These are phyloP conservation scores for Penicillium riverlandense DNA, from an alignment of 495 filamentous ascomycete species.

Conservation along the genomic window DNA sequence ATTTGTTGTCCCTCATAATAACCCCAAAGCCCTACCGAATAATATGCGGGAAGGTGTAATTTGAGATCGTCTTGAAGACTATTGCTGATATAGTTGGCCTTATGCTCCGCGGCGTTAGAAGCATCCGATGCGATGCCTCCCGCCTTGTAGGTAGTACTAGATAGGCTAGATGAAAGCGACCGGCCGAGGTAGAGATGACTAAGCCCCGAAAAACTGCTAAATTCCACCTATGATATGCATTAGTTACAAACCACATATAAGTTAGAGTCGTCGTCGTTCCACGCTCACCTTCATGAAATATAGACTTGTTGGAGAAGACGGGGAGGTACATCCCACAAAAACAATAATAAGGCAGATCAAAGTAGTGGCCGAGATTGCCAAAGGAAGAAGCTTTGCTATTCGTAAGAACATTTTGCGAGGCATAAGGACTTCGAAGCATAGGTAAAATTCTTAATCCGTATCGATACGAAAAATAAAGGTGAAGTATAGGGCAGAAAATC, in stretches of 20 bases:
- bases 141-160: background rate
- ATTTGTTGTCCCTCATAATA: slow-evolving; percentile 1
- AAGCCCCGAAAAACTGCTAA: background rate
- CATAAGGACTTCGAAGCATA: no score
- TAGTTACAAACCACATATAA: no score
- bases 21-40: background rate
- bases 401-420: background rate
- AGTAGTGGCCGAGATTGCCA: background rate
- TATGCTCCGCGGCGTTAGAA: background rate
- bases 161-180: background rate
- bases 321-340: slow-evolving; percentile 1
- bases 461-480: no score
- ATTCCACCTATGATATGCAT: background rate
- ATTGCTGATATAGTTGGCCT: background rate
- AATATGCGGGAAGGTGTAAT: background rate
- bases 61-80: slow-evolving; percentile 1
- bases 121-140: background rate
- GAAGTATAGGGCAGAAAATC: no score
- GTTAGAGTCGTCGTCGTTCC: background rate
- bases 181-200: background rate
- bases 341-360: slow-evolving; percentile 1
- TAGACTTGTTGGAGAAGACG: background rate
- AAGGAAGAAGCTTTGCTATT: background rate
- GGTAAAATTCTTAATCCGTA: no score
- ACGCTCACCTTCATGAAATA: slow-evolving; percentile 2